Conservation (phyloP, 1,284 basidiomycete genomes). For the Ustilago cynodontis region DNA sequence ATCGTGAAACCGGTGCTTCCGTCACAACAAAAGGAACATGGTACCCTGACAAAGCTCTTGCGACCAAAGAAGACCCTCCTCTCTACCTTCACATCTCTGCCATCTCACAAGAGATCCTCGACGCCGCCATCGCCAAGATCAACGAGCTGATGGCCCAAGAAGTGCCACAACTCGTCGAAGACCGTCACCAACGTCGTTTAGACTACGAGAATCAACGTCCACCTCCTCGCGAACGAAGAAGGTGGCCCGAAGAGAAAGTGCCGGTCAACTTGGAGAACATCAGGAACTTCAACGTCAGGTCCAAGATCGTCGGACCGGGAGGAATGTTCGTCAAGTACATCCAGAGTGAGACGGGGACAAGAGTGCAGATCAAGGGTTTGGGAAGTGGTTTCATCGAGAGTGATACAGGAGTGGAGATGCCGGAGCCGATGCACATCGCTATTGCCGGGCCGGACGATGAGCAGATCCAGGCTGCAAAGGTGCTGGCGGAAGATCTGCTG, state of each 20-base stretch:
- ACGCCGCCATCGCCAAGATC: slow-evolving; percentile 81
- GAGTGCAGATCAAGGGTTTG: slow-evolving; percentile 97
- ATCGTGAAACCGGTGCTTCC: slow-evolving; percentile 69
- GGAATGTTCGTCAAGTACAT: slow-evolving; percentile 96
- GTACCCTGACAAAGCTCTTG: slow-evolving; percentile 74
- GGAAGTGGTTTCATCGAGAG: slow-evolving; percentile 96
- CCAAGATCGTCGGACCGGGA: slow-evolving; percentile 94
- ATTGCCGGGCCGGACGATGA: slow-evolving; percentile 63
- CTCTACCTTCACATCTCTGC: slow-evolving; percentile 94
- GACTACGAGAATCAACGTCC: slow-evolving; percentile 58
- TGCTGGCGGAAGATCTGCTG: slow-evolving; percentile 62
- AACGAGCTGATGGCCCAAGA: slow-evolving; percentile 89
- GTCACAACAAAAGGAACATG: slow-evolving; percentile 76
- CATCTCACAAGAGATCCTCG: slow-evolving; percentile 81
- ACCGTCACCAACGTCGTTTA: slow-evolving; percentile 56
- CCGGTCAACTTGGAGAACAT: slow-evolving; percentile 87
- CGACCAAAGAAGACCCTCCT: slow-evolving; percentile 72
- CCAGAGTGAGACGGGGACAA: slow-evolving; percentile 92
- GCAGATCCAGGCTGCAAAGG: slow-evolving; percentile 59
- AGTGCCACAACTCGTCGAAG: slow-evolving; percentile 64
- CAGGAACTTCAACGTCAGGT: slow-evolving; percentile 95
- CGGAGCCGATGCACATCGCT: slow-evolving; percentile 84
- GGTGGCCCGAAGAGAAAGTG: slow-evolving; percentile 66
- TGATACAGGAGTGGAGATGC: slow-evolving; percentile 89
- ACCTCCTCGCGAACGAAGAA: slow-evolving; percentile 40